phyloP scores from a whole-genome alignment of 257 asterid species.

The Plantago elongata region DNA sequence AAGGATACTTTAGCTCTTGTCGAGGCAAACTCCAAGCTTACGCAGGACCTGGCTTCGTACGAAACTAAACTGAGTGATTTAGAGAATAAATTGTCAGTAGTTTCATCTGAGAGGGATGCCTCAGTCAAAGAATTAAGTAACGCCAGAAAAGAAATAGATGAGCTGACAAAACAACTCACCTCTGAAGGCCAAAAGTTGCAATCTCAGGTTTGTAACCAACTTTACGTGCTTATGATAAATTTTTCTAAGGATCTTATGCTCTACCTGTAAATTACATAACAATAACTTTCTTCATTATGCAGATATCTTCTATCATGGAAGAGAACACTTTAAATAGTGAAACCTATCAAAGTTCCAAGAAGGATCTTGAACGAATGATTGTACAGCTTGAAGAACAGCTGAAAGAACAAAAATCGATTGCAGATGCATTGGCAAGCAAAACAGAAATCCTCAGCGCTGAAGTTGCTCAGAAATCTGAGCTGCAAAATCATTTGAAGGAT shows the following conservation, averaged over 20 bases:
- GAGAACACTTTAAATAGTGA: slow-evolving; percentile 65
- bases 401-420: slow-evolving; percentile 55
- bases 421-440: slow-evolving; percentile 52
- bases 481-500: slow-evolving; percentile 52
- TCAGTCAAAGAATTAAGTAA: slow-evolving; percentile 33
- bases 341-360: slow-evolving; percentile 59
- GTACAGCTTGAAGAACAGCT: slow-evolving; percentile 63
- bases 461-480: slow-evolving; percentile 41
- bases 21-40: slow-evolving; percentile 53
- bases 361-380: slow-evolving; percentile 64
- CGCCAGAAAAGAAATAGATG: slow-evolving; percentile 55
- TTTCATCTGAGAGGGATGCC: slow-evolving; percentile 46
- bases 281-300: slow-evolving; percentile 20
- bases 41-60: slow-evolving; percentile 47
- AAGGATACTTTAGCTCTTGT: slow-evolving; percentile 47
- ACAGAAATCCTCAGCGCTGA: slow-evolving; percentile 49
- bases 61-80: slow-evolving; percentile 48
- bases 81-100: slow-evolving; percentile 32
- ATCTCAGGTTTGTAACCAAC: slow-evolving; percentile 54
- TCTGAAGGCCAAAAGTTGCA: slow-evolving; percentile 71
- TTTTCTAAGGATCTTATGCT: slow-evolving; percentile 4
- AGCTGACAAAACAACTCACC: slow-evolving; percentile 44
- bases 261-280: background rate
- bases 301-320: slow-evolving; percentile 69
- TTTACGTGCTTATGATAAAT: background rate